A percentile compares a stretch with the other conserved stretches of the same genome.
Conservation (phyloP, 2,329 filamentous ascomycete genomes). For the Emergomyces africanus region DNA sequence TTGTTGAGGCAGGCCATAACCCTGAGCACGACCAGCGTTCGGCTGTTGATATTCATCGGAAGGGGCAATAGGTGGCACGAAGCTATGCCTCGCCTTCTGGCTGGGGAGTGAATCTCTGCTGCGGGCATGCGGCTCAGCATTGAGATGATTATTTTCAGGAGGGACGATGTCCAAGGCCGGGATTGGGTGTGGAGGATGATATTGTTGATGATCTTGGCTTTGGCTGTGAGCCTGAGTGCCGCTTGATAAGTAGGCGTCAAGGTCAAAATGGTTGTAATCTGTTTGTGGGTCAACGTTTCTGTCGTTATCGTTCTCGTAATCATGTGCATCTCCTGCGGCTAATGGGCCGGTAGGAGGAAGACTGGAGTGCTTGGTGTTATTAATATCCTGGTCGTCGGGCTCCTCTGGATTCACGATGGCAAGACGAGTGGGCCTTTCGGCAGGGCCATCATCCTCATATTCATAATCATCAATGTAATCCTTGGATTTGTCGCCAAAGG, state of each 20-base stretch:
- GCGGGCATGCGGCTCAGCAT: slow-evolving; percentile 6
- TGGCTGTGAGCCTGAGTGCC: background rate
- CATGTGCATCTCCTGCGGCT: background rate
- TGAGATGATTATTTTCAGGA: background rate
- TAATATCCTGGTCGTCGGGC: background rate
- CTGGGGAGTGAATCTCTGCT: slow-evolving; percentile 21
- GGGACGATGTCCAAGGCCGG: slow-evolving; percentile 6
- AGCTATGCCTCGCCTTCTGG: slow-evolving; percentile 18
- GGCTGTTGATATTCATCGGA: slow-evolving; percentile 3
- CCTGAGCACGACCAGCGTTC: background rate
- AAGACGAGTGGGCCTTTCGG: background rate
- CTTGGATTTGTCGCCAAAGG: background rate
- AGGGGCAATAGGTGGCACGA: slow-evolving; percentile 8
- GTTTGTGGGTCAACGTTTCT: background rate
- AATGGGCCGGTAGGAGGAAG: background rate
- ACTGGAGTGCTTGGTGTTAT: background rate
- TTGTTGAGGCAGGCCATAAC: background rate
- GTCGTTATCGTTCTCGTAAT: background rate
- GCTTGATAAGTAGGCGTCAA: background rate
- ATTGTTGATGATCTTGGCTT: background rate
- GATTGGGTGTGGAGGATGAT: background rate
- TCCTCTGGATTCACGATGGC: background rate
- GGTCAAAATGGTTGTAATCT: background rate
- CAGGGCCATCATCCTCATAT: background rate
- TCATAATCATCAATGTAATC: slow-evolving; percentile 5